Conservation (phyloP, 805 yeast species). For the Yarrowia yakushimensis region DNA sequence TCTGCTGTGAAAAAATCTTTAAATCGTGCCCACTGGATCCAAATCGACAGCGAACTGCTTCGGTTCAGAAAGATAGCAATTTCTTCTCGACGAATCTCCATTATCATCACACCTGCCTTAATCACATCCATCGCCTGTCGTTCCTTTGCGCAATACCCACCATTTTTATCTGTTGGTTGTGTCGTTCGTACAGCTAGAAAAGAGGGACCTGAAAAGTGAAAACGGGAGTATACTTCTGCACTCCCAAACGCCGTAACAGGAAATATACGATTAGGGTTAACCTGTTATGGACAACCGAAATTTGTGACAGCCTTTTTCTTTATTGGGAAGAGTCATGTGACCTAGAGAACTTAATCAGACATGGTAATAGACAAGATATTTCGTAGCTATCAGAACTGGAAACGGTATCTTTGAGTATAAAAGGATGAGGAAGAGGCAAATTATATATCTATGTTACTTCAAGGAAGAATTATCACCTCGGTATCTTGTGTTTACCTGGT, state of each 20-base stretch:
- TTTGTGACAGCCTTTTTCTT: conserved; percentile 17
- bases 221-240: conserved; percentile 15
- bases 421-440: no score
- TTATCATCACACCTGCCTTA: neutral
- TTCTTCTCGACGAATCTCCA: neutral
- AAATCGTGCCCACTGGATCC: neutral
- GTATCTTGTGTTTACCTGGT: no score
- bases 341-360: neutral
- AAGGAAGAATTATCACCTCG: no score
- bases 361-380: no score
- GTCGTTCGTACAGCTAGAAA: conserved; percentile 25
- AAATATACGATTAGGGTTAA: conserved; percentile 3
- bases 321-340: conserved; percentile 13
- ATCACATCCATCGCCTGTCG: conserved; percentile 1
- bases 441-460: no score
- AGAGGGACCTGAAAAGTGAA: conserved; percentile 19
- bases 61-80: neutral
- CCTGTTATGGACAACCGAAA: neutral
- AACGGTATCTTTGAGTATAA: no score
- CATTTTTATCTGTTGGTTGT: conserved; percentile 19
- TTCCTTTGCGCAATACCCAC: conserved; percentile 7
- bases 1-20: neutral
- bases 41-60: neutral
- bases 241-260: neutral
- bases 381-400: no score